phyloP scores from a whole-genome alignment of 2,329 filamentous ascomycete species.

The Plectosphaerella sp. region DNA sequence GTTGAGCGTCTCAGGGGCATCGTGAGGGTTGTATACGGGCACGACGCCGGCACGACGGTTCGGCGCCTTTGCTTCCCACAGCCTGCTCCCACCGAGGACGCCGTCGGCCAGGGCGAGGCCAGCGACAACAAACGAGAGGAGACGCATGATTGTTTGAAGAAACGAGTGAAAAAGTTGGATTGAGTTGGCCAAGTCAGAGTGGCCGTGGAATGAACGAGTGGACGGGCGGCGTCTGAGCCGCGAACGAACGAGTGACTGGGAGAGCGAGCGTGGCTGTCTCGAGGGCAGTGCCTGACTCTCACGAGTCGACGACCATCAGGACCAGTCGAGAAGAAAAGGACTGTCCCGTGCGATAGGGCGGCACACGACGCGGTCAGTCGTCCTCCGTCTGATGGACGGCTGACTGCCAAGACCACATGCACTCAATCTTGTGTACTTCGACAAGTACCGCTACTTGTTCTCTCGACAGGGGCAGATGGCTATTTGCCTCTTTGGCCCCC shows the following conservation, averaged over 20 bases:
- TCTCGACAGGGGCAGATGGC: background rate
- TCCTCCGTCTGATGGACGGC: background rate
- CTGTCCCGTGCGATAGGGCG: background rate
- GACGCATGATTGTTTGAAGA: background rate
- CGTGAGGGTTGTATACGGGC: constrained; percentile 1
- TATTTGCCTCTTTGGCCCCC: background rate
- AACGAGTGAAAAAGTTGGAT: too few species aligned
- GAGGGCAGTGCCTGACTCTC: background rate
- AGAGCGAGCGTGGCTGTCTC: background rate
- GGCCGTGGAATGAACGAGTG: background rate
- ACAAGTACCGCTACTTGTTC: background rate
- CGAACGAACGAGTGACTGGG: background rate
- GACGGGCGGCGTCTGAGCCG: too few species aligned
- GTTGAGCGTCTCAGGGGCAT: background rate
- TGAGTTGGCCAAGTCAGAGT: background rate
- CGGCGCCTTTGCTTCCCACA: constrained; percentile 18
- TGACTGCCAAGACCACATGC: background rate
- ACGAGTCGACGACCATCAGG: background rate
- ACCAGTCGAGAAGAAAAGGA: background rate
- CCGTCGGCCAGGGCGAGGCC: constrained; percentile 4
- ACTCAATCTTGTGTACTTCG: background rate
- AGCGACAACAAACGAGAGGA: background rate
- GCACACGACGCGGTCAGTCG: background rate
- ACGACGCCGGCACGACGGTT: constrained; percentile 15
- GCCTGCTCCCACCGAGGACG: constrained; percentile 18